Evolutionary conservation across 2,329 filamentous ascomycete species (phyloP).

Genomic region (Penicillium italicum): DNA sequence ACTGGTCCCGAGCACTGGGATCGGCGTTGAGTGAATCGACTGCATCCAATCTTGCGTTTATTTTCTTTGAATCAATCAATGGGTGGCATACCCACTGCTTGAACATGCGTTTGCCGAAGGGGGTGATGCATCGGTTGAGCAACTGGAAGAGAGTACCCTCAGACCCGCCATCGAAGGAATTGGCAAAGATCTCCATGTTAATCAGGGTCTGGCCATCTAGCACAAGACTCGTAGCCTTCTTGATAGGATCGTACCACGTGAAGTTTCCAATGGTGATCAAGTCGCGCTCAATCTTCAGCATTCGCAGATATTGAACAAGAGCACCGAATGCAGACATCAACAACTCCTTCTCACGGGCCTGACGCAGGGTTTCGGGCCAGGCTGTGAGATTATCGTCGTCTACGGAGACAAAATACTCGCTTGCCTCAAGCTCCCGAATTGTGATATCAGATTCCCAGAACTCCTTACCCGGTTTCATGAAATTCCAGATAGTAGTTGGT

Average conservation of each 20-base stretch:
- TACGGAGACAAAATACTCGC: constrained; percentile 69
- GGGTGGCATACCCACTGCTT: constrained; percentile 98
- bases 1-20: constrained; percentile 73
- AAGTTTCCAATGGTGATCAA: constrained; percentile 89
- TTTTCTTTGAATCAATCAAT: constrained; percentile 76
- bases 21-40: constrained; percentile 91
- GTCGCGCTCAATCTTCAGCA: constrained; percentile 83
- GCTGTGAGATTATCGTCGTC: constrained; percentile 57
- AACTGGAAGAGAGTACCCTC: constrained; percentile 88
- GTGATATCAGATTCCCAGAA: constrained; percentile 87
- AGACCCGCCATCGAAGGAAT: constrained; percentile 78
- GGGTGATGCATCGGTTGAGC: constrained; percentile 90
- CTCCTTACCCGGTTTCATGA: constrained; percentile 78
- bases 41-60: constrained; percentile 90
- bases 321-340: constrained; percentile 90
- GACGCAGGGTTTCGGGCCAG: constrained; percentile 73
- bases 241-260: constrained; percentile 85
- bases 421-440: constrained; percentile 72
- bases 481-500: constrained; percentile 92
- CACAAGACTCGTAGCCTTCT: constrained; percentile 81
- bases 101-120: constrained; percentile 93
- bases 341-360: constrained; percentile 72
- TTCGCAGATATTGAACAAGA: constrained; percentile 77
- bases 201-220: constrained; percentile 94
- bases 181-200: constrained; percentile 96